Evolutionary conservation across 352 stramenopile genomes (phyloP).

Genomic region (Phytophthora pseudosyringae): DNA sequence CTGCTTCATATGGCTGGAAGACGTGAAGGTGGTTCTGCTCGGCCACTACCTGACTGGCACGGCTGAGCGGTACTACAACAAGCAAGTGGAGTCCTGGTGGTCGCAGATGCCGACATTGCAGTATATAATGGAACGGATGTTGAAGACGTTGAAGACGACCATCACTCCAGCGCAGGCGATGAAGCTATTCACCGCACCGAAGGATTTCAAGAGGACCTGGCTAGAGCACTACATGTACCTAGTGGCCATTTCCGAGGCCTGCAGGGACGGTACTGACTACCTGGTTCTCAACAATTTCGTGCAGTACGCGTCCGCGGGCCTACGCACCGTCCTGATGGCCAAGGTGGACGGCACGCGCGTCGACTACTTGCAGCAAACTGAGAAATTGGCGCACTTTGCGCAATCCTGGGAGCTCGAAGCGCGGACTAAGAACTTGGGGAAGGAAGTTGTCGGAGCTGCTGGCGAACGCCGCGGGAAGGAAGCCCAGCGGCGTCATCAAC

Average conservation of each 20-base stretch:
- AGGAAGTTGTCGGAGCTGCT: background rate
- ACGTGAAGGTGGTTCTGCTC: conserved; percentile 1
- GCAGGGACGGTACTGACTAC: background rate
- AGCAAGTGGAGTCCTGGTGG: conserved; percentile 2
- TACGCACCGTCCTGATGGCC: background rate
- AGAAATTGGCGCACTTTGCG: conserved; percentile 8
- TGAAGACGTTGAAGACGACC: conserved; percentile 7
- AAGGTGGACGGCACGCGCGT: conserved; percentile 3
- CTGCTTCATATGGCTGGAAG: background rate
- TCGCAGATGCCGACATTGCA: background rate
- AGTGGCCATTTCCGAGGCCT: background rate
- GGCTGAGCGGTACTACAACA: conserved; percentile 4
- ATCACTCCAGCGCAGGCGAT: conserved; percentile 3
- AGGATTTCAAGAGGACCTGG: conserved; percentile 2
- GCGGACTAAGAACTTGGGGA: background rate
- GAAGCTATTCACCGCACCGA: too few species aligned
- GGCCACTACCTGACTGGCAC: background rate
- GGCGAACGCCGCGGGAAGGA: background rate
- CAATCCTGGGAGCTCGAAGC: background rate
- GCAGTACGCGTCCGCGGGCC: conserved; percentile 10
- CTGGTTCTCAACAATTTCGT: conserved; percentile 17
- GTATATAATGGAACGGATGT: conserved; percentile 11
- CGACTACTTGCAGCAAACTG: conserved; percentile 9
- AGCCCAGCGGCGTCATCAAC: background rate
- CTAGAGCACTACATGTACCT: conserved; percentile 8